Conservation (phyloP, 2,329 filamentous ascomycete genomes). For the Stemphylium vesicarium region DNA sequence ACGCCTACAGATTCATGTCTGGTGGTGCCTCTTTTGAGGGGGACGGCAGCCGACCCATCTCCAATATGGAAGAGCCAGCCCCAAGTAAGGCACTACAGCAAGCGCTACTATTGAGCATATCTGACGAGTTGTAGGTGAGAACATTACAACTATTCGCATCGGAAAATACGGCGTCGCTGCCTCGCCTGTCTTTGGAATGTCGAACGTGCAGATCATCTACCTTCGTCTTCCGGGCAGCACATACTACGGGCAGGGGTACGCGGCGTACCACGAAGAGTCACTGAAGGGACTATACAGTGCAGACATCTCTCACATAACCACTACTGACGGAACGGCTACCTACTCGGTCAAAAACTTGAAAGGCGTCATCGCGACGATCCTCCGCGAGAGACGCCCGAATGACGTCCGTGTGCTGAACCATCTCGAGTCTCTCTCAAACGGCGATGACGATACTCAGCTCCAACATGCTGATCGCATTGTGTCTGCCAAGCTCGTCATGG, state of each 20-base stretch:
- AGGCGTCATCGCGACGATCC: conserved; percentile 21
- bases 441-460: conserved; percentile 11
- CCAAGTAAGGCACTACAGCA: background rate
- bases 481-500: conserved; percentile 35
- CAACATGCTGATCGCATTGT: conserved; percentile 38
- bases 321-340: conserved; percentile 24
- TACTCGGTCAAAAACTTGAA: conserved; percentile 31
- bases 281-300: conserved; percentile 31
- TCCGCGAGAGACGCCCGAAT: conserved; percentile 21
- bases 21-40: background rate
- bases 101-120: background rate
- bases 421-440: conserved; percentile 20
- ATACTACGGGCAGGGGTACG: conserved; percentile 28
- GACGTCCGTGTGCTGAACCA: conserved; percentile 32
- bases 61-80: conserved; percentile 1
- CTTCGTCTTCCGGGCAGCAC: conserved; percentile 35
- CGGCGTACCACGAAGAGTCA: conserved; percentile 15
- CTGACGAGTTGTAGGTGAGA: background rate
- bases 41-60: background rate
- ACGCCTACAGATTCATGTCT: conserved; percentile 33
- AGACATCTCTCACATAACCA: conserved; percentile 23
- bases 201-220: conserved; percentile 34
- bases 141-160: conserved; percentile 14
- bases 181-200: conserved; percentile 14
- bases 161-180: conserved; percentile 13